Evolutionary conservation across 495 filamentous ascomycete genomes (phyloP).

Genomic region (Penicillium psychrofluorescens): DNA sequence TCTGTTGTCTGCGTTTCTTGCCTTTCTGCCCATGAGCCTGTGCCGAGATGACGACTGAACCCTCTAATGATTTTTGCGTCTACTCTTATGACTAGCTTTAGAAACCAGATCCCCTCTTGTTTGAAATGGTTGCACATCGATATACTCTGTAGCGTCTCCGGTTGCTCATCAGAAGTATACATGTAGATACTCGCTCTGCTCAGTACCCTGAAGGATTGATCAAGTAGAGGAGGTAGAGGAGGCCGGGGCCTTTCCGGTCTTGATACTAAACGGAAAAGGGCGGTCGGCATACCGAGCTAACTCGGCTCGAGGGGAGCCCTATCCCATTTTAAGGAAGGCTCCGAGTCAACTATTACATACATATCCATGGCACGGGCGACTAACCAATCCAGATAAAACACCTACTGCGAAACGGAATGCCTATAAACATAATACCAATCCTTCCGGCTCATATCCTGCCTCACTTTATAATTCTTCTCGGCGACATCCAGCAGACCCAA

Average conservation of each 20-base stretch:
- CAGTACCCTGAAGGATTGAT: no score
- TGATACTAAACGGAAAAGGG: no score
- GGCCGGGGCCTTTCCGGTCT: no score
- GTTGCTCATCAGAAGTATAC: no score
- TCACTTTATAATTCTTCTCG: slow-evolving; percentile 73
- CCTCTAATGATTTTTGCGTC: background rate
- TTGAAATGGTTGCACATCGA: background rate
- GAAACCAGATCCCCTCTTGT: background rate
- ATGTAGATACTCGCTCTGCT: no score
- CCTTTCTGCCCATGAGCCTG: background rate
- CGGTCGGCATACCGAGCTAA: no score
- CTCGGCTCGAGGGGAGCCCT: no score
- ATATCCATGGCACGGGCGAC: background rate
- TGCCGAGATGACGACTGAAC: background rate
- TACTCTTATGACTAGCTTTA: background rate
- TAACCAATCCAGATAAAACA: background rate
- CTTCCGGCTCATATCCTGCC: slow-evolving; percentile 59
- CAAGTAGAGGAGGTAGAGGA: no score
- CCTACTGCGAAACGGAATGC: slow-evolving; percentile 9
- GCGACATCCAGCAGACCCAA: slow-evolving; percentile 61
- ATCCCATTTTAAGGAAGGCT: no score
- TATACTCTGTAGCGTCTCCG: background rate
- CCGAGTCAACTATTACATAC: no score
- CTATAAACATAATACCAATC: slow-evolving; percentile 79
- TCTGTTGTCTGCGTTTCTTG: background rate